Conservation (phyloP, 1,139 yeast species). For the Candida freyschussii region DNA sequence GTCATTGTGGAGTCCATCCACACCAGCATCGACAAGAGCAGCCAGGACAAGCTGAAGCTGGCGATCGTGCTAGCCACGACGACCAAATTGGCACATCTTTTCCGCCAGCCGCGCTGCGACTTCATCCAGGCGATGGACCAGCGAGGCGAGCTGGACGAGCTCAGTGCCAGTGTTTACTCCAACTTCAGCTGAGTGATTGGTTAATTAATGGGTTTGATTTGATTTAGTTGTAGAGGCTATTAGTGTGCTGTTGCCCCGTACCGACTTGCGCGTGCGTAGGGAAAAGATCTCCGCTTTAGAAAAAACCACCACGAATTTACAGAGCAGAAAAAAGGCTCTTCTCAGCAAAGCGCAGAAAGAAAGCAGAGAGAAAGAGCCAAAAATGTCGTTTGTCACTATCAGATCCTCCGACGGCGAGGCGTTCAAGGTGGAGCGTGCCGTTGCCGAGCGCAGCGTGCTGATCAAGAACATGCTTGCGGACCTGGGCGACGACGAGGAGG, state of each 20-base stretch:
- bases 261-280: too few species aligned
- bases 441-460: constrained; percentile 85
- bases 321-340: too few species aligned
- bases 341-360: too few species aligned
- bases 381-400: constrained; percentile 39
- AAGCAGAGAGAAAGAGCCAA: too few species aligned
- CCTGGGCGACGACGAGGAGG: constrained; percentile 41
- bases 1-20: constrained; percentile 23
- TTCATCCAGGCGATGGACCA: constrained; percentile 41
- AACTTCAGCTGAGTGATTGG: constrained; percentile 62
- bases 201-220: too few species aligned
- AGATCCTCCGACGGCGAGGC: constrained; percentile 71
- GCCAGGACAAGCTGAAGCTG: constrained; percentile 6
- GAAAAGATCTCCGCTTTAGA: too few species aligned
- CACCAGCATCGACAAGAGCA: background rate
- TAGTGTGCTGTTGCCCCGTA: too few species aligned
- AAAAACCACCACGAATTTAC: too few species aligned
- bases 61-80: constrained; percentile 15
- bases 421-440: constrained; percentile 72
- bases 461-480: constrained; percentile 90
- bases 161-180: constrained; percentile 87
- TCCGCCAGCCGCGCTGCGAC: constrained; percentile 25
- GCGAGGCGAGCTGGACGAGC: constrained; percentile 64
- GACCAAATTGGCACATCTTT: constrained; percentile 11
- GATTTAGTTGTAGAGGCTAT: too few species aligned